Percentiles rank a stretch among this genome's conserved stretches.
These are phyloP conservation scores for Penicillium mononematosum DNA, from an alignment of 495 filamentous ascomycete genomes.

Conservation along the genomic window DNA sequence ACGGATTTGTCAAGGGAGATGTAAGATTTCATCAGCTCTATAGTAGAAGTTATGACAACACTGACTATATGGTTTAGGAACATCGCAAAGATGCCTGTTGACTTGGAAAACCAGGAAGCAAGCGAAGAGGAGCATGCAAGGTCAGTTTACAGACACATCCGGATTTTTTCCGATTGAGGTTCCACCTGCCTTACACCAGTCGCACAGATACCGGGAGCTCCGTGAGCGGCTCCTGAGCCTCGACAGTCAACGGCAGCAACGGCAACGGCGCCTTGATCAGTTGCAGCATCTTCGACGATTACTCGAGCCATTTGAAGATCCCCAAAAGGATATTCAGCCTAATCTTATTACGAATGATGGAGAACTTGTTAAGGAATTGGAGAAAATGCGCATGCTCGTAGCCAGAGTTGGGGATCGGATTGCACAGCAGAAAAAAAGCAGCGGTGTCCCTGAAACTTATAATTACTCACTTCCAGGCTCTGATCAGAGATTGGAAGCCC, in stretches of 20 bases:
- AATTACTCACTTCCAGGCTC: conserved; percentile 32
- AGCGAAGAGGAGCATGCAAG: conserved; percentile 36
- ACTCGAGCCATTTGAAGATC: conserved; percentile 58
- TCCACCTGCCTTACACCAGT: conserved; percentile 30
- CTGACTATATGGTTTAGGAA: conserved; percentile 35
- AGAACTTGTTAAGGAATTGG: conserved; percentile 69
- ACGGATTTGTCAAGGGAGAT: conserved; percentile 49
- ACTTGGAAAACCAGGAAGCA: conserved; percentile 33
- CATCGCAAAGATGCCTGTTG: conserved; percentile 36
- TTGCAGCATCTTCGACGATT: conserved; percentile 55
- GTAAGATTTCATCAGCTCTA: conserved; percentile 22
- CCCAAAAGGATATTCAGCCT: conserved; percentile 63
- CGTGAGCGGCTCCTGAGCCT: conserved; percentile 52
- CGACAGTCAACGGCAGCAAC: conserved; percentile 51
- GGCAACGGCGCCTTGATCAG: conserved; percentile 54
- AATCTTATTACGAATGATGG: conserved; percentile 75
- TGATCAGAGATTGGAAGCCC: conserved; percentile 35
- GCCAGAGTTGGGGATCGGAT: conserved; percentile 67
- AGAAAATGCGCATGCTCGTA: conserved; percentile 73
- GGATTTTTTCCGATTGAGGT: conserved; percentile 21
- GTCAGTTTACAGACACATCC: conserved; percentile 22
- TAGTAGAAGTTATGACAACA: conserved; percentile 2
- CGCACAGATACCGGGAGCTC: conserved; percentile 56
- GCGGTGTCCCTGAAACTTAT: conserved; percentile 13
- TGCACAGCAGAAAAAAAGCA: conserved; percentile 32